These are phyloP conservation scores for Spergularia bocconei DNA, from an alignment of 148 eudicot species.

Conservation along the genomic window DNA sequence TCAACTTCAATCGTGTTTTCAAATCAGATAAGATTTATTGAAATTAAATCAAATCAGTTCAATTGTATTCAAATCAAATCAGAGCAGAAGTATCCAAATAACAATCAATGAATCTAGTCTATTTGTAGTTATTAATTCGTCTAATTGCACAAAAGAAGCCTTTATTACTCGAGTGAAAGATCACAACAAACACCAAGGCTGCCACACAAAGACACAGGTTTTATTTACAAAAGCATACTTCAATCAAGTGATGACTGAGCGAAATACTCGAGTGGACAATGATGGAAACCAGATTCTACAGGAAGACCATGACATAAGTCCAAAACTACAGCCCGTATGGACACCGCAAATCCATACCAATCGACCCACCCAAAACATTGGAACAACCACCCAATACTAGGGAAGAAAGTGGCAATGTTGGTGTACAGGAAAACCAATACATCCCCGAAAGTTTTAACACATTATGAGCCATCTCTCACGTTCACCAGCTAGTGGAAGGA, in stretches of 20 bases:
- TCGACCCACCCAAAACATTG: no score
- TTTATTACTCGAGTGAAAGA: background rate
- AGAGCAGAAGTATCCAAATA: no score
- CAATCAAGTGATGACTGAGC: background rate
- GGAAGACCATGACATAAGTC: background rate
- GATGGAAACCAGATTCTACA: background rate
- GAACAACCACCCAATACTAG: background rate
- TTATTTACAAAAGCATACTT: conserved; percentile 19
- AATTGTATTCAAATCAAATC: no score
- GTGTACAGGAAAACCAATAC: conserved; percentile 3
- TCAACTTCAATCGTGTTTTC: no score
- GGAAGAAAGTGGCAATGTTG: background rate
- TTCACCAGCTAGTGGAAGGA: conserved; percentile 5
- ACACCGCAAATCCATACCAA: no score
- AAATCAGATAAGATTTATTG: no score
- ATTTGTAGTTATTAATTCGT: no score
- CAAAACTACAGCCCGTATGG: background rate
- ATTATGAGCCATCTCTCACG: conserved; percentile 1
- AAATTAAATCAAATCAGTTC: no score
- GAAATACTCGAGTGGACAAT: no score
- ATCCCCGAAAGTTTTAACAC: background rate
- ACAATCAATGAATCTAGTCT: no score
- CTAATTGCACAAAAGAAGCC: no score
- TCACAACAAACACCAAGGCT: background rate
- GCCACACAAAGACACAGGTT: background rate